Conservation (phyloP, 768 basidiomycete genomes). For the Pleurotus salmoneostramineus region DNA sequence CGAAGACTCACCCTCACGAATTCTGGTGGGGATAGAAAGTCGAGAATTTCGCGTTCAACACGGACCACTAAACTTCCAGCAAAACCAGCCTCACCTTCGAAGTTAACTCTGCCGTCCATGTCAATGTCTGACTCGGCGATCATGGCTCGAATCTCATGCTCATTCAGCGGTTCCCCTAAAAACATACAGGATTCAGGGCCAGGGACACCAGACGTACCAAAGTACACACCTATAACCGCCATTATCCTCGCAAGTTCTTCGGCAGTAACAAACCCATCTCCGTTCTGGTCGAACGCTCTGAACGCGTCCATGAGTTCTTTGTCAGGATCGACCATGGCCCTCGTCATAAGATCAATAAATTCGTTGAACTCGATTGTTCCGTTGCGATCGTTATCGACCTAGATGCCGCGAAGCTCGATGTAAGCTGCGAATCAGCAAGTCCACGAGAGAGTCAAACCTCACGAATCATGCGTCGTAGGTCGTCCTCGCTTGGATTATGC, state of each 20-base stretch:
- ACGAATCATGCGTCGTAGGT: slow-evolving; percentile 47
- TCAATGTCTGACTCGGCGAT: slow-evolving; percentile 4
- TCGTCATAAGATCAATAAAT: slow-evolving; percentile 43
- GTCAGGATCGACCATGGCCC: slow-evolving; percentile 35
- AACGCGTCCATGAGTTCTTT: slow-evolving; percentile 47
- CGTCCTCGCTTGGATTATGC: slow-evolving; percentile 43
- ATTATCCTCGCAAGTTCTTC: slow-evolving; percentile 89
- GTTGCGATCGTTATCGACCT: slow-evolving; percentile 37
- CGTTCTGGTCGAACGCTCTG: slow-evolving; percentile 88
- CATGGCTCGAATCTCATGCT: slow-evolving; percentile 1
- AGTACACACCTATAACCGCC: slow-evolving; percentile 72
- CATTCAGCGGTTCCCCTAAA: not conserved
- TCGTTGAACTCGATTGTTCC: slow-evolving; percentile 46
- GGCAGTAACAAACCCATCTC: slow-evolving; percentile 84
- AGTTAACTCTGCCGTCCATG: not conserved
- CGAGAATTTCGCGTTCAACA: not conserved
- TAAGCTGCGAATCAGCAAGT: not conserved
- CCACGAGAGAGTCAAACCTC: slow-evolving; percentile 15
- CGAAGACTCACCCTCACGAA: not conserved
- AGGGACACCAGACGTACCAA: not conserved
- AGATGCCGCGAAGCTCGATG: not conserved
- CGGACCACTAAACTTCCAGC: not conserved
- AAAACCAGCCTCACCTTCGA: not conserved
- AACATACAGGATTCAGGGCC: not conserved
- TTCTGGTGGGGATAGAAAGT: not conserved